These are phyloP conservation scores for Penicillium sp. DNA, from an alignment of 2,329 filamentous ascomycete species.

Conservation along the genomic window DNA sequence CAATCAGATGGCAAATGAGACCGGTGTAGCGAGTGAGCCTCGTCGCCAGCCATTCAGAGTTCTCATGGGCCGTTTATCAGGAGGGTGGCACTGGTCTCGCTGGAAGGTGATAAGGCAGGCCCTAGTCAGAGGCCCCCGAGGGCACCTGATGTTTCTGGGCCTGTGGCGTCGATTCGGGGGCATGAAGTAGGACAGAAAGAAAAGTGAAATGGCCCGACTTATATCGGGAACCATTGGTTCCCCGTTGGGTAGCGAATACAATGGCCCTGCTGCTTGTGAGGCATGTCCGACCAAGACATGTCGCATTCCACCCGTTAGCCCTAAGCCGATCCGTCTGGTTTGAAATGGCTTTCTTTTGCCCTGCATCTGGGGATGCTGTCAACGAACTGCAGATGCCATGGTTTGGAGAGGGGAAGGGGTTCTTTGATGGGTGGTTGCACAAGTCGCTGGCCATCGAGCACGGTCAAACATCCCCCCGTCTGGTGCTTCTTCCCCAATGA, in stretches of 20 bases:
- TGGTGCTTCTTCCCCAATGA: too few relatives aligned
- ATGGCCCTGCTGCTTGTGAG: too few relatives aligned
- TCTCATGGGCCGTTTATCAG: too few relatives aligned
- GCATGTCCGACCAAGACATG: constrained; percentile 10
- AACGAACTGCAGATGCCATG: too few relatives aligned
- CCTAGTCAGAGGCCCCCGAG: not conserved
- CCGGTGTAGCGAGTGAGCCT: constrained; percentile 4
- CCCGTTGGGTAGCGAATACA: too few relatives aligned
- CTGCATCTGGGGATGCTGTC: not conserved
- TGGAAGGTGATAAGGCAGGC: not conserved
- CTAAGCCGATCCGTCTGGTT: constrained; percentile 1
- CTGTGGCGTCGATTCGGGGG: constrained; percentile 1
- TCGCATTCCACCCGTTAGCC: constrained; percentile 5
- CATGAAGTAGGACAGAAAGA: constrained; percentile 5
- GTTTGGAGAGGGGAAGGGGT: too few relatives aligned
- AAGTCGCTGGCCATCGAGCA: too few relatives aligned
- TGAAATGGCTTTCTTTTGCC: constrained; percentile 1
- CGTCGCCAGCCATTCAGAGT: too few relatives aligned
- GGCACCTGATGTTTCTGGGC: not conserved
- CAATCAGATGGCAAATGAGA: constrained; percentile 5
- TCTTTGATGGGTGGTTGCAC: too few relatives aligned
- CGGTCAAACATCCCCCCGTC: too few relatives aligned
- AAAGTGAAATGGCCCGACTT: constrained; percentile 9
- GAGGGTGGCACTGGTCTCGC: constrained; percentile 1
- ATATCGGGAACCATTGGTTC: not conserved